Conservation (phyloP, 768 basidiomycete genomes). For the Tulasnella calospora region DNA sequence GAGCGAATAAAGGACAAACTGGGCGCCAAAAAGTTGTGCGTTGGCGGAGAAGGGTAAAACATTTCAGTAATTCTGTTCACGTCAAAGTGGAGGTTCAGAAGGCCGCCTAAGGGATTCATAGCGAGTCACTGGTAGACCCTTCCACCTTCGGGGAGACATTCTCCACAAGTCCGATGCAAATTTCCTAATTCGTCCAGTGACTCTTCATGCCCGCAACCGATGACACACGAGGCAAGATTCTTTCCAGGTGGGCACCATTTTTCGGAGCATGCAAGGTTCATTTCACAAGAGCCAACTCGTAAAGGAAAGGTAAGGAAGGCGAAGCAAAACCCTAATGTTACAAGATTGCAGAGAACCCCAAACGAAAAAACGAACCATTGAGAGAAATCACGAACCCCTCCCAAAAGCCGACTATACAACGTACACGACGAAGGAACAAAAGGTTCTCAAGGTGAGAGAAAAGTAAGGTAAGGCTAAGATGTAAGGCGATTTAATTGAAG, state of each 20-base stretch:
- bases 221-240: background rate
- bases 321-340: slow-evolving; percentile 1
- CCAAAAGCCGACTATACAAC: background rate
- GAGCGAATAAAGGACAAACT: background rate
- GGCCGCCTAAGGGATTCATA: background rate
- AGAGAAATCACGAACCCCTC: background rate
- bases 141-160: background rate
- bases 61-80: background rate
- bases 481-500: slow-evolving; percentile 6
- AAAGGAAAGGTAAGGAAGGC: background rate
- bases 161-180: background rate
- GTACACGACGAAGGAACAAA: background rate
- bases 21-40: background rate
- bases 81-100: background rate
- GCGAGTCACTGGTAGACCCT: background rate
- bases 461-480: slow-evolving; percentile 4
- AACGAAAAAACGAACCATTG: background rate
- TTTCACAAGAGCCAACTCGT: slow-evolving; percentile 3
- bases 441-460: background rate
- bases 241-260: background rate
- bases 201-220: background rate
- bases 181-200: background rate
- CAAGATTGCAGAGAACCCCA: background rate
- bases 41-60: background rate
- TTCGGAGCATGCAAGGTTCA: slow-evolving; percentile 1